Conservation (phyloP, 352 stramenopile genomes). For the Globisporangium barbulae region DNA sequence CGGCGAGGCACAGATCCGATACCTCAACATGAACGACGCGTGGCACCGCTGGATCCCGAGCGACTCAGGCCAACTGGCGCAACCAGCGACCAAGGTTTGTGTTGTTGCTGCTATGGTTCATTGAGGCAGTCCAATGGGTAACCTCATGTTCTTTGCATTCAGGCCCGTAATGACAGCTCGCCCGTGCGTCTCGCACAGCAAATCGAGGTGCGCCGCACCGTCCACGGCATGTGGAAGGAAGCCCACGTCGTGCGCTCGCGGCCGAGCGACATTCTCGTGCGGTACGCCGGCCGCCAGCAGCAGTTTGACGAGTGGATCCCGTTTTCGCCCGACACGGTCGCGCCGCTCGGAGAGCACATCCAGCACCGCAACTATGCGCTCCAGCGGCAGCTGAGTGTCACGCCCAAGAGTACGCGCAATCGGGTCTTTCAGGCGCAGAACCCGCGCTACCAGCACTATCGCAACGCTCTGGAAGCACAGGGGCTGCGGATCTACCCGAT, state of each 20-base stretch:
- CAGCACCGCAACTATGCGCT: conserved; percentile 17
- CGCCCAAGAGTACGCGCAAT: conserved; percentile 31
- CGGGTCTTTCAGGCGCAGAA: conserved; percentile 72
- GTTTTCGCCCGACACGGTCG: conserved; percentile 53
- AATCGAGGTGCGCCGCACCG: conserved; percentile 56
- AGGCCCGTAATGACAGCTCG: conserved; percentile 55
- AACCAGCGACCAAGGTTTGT: conserved; percentile 49
- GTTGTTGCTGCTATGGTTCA: background rate
- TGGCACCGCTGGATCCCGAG: conserved; percentile 68
- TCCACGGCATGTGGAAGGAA: conserved; percentile 57
- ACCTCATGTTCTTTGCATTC: background rate
- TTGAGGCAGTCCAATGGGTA: background rate
- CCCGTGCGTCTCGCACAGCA: conserved; percentile 63
- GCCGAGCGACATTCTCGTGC: conserved; percentile 50
- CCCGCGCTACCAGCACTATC: conserved; percentile 75
- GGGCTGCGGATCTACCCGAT: conserved; percentile 62
- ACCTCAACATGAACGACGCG: conserved; percentile 79
- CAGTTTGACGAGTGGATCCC: conserved; percentile 75
- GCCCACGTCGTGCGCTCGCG: conserved; percentile 49
- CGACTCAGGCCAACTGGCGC: conserved; percentile 62
- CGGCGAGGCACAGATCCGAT: conserved; percentile 63
- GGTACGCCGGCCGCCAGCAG: conserved; percentile 58
- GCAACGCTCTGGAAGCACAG: conserved; percentile 38
- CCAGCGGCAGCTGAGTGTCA: conserved; percentile 46
- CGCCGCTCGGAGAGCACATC: conserved; percentile 60